Evolutionary conservation across 805 yeast genomes (phyloP), one percentile per base, ranked within the genome.

Genomic region (Schwanniomyces occidentalis): DNA sequence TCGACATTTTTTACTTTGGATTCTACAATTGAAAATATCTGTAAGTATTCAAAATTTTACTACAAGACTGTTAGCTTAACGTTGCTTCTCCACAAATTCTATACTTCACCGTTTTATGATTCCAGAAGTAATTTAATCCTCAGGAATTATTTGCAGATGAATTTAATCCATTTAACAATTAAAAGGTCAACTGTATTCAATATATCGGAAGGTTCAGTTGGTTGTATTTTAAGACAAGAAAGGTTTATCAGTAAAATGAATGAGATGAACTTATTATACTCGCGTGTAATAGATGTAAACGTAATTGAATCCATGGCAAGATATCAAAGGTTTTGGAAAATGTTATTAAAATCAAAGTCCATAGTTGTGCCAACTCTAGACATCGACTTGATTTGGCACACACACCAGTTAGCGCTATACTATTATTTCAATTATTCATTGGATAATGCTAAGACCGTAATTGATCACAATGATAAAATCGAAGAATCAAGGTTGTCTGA

Each of bases 391-490:
- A 21, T 39, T 18, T 42, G 46, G 43, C 43, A 42, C 27, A 38
- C 45, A 4, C 45, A 38, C 20, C 42, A 38, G 21, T 21, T 21
- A 5, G n/a, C n/a, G n/a, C n/a, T n/a, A n/a, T n/a, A n/a, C n/a
- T n/a, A n/a, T n/a, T n/a, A n/a, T n/a, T n/a, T n/a, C n/a, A n/a
- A n/a, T n/a, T n/a, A n/a, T n/a, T n/a, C n/a, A n/a, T n/a, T n/a
- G n/a, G n/a, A n/a, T n/a, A n/a, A n/a, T n/a, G n/a, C n/a, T n/a
- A n/a, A n/a, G n/a, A n/a, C n/a, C n/a, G 40, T 40, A 10, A 38
- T 51, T 15, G 56, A 52, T 32, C 61, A 57, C 31, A 44, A 55
- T 25, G 61, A 55, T 35, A 53, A 49, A 37, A 36, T 57, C 8
- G 60, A 53, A 26, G 47, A 44, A 32, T 37, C 44, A 2, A 17